Evolutionary conservation across 2,329 filamentous ascomycete species (phyloP).

Genomic region (Aurifilum marmelostoma): DNA sequence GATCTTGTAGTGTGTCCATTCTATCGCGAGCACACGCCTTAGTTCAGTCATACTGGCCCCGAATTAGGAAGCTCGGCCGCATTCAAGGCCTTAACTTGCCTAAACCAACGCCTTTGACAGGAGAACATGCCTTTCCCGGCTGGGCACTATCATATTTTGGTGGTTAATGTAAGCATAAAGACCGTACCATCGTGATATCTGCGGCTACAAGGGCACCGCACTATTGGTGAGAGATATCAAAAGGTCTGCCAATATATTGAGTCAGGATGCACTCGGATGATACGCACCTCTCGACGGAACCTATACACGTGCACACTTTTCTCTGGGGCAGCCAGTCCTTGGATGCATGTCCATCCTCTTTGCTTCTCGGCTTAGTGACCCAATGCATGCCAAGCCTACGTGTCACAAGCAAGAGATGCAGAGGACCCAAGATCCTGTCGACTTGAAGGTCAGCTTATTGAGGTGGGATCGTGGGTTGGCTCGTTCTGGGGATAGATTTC

Average conservation of each 20-base stretch:
- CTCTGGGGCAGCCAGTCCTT: not conserved
- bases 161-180: constrained; percentile 5
- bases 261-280: not conserved
- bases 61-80: not conserved
- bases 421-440: not conserved
- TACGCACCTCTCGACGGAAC: not conserved
- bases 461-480: not conserved
- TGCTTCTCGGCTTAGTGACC: not conserved
- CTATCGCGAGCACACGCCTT: not conserved
- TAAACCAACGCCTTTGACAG: not conserved
- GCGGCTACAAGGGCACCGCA: not conserved
- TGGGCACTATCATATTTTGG: not conserved
- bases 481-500: not conserved
- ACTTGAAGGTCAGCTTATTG: not conserved
- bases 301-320: not conserved
- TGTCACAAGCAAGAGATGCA: not conserved
- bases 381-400: not conserved
- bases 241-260: constrained; percentile 1
- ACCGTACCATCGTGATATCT: not conserved
- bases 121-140: not conserved
- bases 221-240: not conserved
- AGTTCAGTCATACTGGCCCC: not conserved
- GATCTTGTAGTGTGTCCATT: not conserved
- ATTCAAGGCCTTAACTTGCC: not conserved
- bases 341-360: not conserved